Evolutionary conservation across 805 yeast species (phyloP), one percentile per base, ranked within the genome.

Genomic region (Starmerella stigmatis): DNA sequence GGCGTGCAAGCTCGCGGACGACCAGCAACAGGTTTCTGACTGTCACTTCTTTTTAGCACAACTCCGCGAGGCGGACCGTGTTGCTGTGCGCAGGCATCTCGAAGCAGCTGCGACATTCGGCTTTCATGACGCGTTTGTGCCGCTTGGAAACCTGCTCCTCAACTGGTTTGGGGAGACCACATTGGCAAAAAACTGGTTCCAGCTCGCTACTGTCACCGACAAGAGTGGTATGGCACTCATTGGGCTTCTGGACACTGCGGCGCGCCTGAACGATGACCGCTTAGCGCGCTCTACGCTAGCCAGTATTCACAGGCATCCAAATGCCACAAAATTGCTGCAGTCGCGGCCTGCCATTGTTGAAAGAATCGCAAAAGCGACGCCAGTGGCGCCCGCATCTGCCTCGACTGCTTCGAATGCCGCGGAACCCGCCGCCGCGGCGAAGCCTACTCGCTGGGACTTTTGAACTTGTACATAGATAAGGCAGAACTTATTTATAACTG

Each of bases 161-260:
- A 85, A 85, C 58, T 78, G 81, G 52, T 88, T 81, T 59, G 67
- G 73, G n/a, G 70, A 81, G 53, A 57, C 65, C 2, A 46, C 47
- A 2, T 76, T 79, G 52, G 85, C 94, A 1, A 63, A 69, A 28
- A 82, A 83, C 56, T 89, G 97, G 97, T 86, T 86, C 64, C 74
- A 74, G 54, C 65, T 88, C 35, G 98, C 96, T 2, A 31, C 39
- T 10, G 45, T 48, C 5, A 55, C 59, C 1, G 60, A 57, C 34
- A 42, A 35, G 7, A 47, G 55, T 0, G 60, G 60, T 17, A 33
- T 38, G 5, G 58, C 59, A 1, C 45, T 52, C 2, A 36, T 57
- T 4, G 60, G 60, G 9, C 26, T 54, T n/a, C 37, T 55, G 0
- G 60, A 57, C 40, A 36, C 51, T 5, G 55, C 56, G 1, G 44